Percentiles rank a stretch among this genome's conserved stretches.
phyloP scores from a whole-genome alignment of 352 stramenopile species.

The Phytophthora fragariae region DNA sequence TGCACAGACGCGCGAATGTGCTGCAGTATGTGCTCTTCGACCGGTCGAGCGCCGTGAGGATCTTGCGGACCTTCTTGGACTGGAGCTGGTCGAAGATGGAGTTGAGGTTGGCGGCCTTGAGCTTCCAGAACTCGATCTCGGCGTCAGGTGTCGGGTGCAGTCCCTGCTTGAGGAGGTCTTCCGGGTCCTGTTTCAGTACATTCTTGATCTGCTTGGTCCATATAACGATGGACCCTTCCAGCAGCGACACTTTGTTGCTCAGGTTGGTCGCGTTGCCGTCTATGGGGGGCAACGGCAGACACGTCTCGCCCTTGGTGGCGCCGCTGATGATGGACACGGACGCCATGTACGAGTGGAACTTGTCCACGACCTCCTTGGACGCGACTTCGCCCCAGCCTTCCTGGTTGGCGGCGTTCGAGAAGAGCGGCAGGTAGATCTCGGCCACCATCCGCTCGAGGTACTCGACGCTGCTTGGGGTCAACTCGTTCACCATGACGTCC shows the following conservation, averaged over 20 bases:
- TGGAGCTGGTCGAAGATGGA: constrained; percentile 96
- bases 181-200: constrained; percentile 98
- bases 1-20: constrained; percentile 97
- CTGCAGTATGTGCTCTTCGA: constrained; percentile 97
- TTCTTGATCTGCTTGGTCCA: constrained; percentile 99
- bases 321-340: constrained; percentile 97
- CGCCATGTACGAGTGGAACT: constrained; percentile 97
- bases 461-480: constrained; percentile 93
- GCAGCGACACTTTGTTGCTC: constrained; percentile 95
- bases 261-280: constrained; percentile 83
- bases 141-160: constrained; percentile 97
- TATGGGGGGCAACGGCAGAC: constrained; percentile 94
- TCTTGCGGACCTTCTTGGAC: constrained; percentile 94
- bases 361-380: constrained; percentile 97
- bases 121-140: constrained; percentile 98
- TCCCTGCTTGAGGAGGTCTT: constrained; percentile 96
- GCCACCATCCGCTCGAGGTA: constrained; percentile 95
- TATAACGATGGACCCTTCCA: constrained; percentile 98
- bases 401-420: constrained; percentile 96
- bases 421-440: constrained; percentile 95
- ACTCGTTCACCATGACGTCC: constrained; percentile 89
- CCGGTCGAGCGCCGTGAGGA: constrained; percentile 95
- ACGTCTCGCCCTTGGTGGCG: constrained; percentile 97
- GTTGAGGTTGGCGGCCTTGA: constrained; percentile 96
- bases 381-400: constrained; percentile 96